Evolutionary conservation across 2,329 filamentous ascomycete genomes (phyloP).

Genomic region (Fusarium subtropicale): DNA sequence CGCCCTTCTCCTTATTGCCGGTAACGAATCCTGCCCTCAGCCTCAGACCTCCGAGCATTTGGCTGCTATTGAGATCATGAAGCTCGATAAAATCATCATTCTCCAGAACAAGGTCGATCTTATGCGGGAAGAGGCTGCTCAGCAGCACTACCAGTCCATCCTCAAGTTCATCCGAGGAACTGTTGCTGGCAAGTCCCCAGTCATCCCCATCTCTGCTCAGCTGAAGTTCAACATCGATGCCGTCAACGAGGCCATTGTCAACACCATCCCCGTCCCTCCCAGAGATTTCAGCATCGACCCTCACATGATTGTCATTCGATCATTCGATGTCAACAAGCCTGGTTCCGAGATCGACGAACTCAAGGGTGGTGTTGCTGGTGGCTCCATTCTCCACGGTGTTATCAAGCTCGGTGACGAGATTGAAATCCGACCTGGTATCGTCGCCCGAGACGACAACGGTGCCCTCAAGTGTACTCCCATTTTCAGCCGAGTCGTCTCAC

Average conservation of each 20-base stretch:
- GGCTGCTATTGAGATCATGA: slow-evolving; percentile 99
- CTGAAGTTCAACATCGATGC: slow-evolving; percentile 99
- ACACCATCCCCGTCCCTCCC: slow-evolving; percentile 90
- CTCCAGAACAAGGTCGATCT: slow-evolving; percentile 99
- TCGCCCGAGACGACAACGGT: slow-evolving; percentile 92
- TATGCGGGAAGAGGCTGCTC: slow-evolving; percentile 94
- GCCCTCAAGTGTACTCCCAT: slow-evolving; percentile 97
- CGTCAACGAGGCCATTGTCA: slow-evolving; percentile 95
- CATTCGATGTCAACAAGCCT: slow-evolving; percentile 99
- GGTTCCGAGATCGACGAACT: slow-evolving; percentile 98
- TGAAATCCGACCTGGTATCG: slow-evolving; percentile 98
- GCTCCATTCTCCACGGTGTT: slow-evolving; percentile 94
- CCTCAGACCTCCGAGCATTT: slow-evolving; percentile 99
- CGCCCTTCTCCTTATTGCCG: slow-evolving; percentile 93
- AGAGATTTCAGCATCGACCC: slow-evolving; percentile 92
- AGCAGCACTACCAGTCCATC: slow-evolving; percentile 96
- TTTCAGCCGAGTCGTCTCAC: slow-evolving; percentile 91
- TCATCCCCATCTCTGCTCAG: slow-evolving; percentile 97
- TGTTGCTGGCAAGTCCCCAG: slow-evolving; percentile 91
- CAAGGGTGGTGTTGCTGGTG: slow-evolving; percentile 98
- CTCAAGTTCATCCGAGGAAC: slow-evolving; percentile 98
- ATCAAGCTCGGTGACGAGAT: slow-evolving; percentile 98
- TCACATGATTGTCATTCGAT: slow-evolving; percentile 99
- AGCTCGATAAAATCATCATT: slow-evolving; percentile 99
- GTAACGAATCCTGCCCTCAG: slow-evolving; percentile 98